These are phyloP conservation scores for Botrytis galanthina DNA, from an alignment of 2,329 filamentous ascomycete genomes.

Conservation along the genomic window DNA sequence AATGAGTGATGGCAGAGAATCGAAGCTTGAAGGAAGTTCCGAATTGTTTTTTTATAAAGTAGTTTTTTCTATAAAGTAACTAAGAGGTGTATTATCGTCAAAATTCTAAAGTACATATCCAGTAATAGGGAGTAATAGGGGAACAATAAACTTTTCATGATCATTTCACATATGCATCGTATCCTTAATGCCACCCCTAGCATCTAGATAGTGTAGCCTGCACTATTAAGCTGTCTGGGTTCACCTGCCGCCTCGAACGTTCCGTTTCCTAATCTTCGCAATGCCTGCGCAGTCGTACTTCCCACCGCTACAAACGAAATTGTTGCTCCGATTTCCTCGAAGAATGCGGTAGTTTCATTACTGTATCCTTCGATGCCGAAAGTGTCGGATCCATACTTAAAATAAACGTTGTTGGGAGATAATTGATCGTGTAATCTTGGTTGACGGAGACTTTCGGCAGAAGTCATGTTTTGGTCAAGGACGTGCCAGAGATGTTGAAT, in stretches of 20 bases:
- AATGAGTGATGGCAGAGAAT: neutral
- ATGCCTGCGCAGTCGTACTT: conserved; percentile 59
- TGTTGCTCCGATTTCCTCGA: conserved; percentile 57
- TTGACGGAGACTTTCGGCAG: conserved; percentile 52
- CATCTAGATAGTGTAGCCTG: conserved; percentile 52
- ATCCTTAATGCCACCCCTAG: neutral
- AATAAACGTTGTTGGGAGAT: conserved; percentile 52
- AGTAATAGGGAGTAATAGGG: neutral
- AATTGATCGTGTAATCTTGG: conserved; percentile 66
- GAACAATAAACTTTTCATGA: neutral
- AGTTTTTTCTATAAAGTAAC: no score
- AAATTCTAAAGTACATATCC: neutral
- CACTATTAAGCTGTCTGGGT: conserved; percentile 70
- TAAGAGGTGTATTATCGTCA: neutral
- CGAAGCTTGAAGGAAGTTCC: neutral
- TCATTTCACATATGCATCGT: neutral
- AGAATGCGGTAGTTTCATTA: conserved; percentile 58
- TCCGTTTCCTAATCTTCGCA: conserved; percentile 57
- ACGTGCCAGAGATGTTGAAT: conserved; percentile 64
- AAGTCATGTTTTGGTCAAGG: conserved; percentile 55
- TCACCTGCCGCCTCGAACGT: conserved; percentile 77
- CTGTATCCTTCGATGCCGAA: conserved; percentile 48
- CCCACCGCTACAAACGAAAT: conserved; percentile 58
- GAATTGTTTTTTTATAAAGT: no score
- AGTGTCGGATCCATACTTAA: conserved; percentile 50